Conservation (phyloP, 768 basidiomycete genomes). For the Tulasnella sp. region DNA sequence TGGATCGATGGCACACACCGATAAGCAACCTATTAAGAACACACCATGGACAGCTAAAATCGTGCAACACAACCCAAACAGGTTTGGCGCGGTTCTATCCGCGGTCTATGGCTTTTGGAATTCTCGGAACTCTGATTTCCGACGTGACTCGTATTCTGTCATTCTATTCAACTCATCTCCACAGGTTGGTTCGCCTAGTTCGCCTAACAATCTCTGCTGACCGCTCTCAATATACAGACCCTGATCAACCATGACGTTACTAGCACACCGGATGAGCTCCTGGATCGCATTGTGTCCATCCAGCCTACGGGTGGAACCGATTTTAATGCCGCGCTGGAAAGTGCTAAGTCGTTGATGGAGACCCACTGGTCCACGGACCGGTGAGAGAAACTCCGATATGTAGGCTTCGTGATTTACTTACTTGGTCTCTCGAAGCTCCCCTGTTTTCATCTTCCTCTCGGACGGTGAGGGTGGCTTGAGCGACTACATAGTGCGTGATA, state of each 20-base stretch:
- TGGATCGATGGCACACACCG: conserved; percentile 36
- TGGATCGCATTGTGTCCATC: conserved; percentile 31
- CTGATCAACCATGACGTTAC: conserved; percentile 38
- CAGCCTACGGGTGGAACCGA: conserved; percentile 33
- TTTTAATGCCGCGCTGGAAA: conserved; percentile 34
- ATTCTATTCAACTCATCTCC: conserved; percentile 34
- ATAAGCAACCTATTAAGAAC: conserved; percentile 36
- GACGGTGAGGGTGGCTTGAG: conserved; percentile 39
- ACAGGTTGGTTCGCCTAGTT: not conserved
- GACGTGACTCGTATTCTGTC: conserved; percentile 48
- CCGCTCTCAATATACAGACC: not conserved
- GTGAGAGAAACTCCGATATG: conserved; percentile 25
- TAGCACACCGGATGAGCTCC: conserved; percentile 36
- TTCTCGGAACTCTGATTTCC: conserved; percentile 33
- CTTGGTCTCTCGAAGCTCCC: conserved; percentile 28
- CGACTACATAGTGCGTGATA: conserved; percentile 31
- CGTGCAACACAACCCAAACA: conserved; percentile 32
- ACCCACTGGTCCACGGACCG: conserved; percentile 42
- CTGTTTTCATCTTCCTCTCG: conserved; percentile 49
- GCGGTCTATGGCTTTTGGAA: conserved; percentile 49
- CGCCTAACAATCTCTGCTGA: not conserved
- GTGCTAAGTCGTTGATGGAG: conserved; percentile 33
- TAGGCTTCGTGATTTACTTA: no score
- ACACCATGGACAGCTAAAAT: conserved; percentile 37
- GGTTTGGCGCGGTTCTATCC: conserved; percentile 52